Percentiles rank a stretch among this genome's conserved stretches.
Evolutionary conservation across 257 asterid genomes (phyloP).

Genomic region (Echites panduratus): DNA sequence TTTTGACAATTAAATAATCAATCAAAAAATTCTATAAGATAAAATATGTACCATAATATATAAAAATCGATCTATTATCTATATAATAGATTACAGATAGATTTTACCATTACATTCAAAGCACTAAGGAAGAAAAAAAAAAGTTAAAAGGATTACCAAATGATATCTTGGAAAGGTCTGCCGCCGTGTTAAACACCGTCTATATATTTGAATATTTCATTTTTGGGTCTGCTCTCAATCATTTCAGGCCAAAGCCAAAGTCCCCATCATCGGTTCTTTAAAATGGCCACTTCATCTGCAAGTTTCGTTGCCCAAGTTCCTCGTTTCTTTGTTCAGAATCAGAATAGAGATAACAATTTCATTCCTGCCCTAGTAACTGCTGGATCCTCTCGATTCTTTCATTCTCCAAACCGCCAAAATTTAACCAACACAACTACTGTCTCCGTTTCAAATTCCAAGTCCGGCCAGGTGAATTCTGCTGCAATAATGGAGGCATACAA

Average conservation of each 20-base stretch:
- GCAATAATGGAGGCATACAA: conserved; percentile 28
- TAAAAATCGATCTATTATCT: too few species aligned
- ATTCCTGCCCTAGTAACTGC: conserved; percentile 4
- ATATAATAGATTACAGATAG: too few species aligned
- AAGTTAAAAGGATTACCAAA: too few species aligned
- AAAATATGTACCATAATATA: too few species aligned
- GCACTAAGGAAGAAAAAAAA: too few species aligned
- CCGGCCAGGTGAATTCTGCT: conserved; percentile 18
- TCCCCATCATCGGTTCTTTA: not conserved
- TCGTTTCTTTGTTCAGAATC: conserved; percentile 4
- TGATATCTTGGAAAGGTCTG: too few species aligned
- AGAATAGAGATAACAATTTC: conserved; percentile 4
- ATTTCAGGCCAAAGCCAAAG: not conserved
- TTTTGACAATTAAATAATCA: too few species aligned
- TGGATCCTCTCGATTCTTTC: conserved; percentile 8
- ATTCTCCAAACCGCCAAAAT: conserved; percentile 6
- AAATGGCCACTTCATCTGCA: conserved; percentile 38
- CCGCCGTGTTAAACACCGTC: too few species aligned
- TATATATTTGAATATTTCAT: too few species aligned
- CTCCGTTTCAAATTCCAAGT: conserved; percentile 19
- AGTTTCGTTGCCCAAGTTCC: conserved; percentile 29
- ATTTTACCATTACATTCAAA: too few species aligned
- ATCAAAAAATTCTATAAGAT: too few species aligned
- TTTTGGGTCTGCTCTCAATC: not conserved
- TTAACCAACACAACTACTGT: conserved; percentile 13